A percentile compares a stretch with the other conserved stretches of the same genome.
These are phyloP conservation scores for Talaromyces piceae DNA, from an alignment of 2,329 filamentous ascomycete genomes.

Conservation along the genomic window DNA sequence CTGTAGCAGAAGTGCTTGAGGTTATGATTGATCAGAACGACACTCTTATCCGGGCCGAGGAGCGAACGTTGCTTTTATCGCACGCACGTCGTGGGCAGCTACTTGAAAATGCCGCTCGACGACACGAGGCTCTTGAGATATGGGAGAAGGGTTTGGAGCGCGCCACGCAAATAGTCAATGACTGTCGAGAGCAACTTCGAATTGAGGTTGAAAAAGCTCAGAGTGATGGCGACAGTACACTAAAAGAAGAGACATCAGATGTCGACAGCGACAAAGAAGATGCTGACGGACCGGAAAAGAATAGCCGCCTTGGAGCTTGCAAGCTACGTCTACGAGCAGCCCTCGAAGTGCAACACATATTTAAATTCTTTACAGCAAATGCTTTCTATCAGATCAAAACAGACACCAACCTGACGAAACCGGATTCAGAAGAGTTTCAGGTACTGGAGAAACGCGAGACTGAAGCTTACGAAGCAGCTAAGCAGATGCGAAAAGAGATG, in stretches of 20 bases:
- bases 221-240: conserved; percentile 9
- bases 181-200: conserved; percentile 57
- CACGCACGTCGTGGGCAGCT: conserved; percentile 68
- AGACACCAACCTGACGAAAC: conserved; percentile 54
- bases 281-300: conserved; percentile 32
- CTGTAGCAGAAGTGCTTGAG: conserved; percentile 77
- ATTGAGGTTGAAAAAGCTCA: conserved; percentile 33
- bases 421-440: conserved; percentile 60
- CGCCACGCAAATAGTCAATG: conserved; percentile 44
- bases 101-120: conserved; percentile 64
- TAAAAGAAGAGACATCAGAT: conserved; percentile 13
- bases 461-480: conserved; percentile 69
- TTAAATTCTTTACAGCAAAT: conserved; percentile 77
- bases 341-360: conserved; percentile 73
- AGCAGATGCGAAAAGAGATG: conserved; percentile 68
- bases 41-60: conserved; percentile 55
- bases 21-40: conserved; percentile 88
- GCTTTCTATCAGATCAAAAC: conserved; percentile 77
- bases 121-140: conserved; percentile 59
- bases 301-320: conserved; percentile 47
- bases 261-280: conserved; percentile 30
- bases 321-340: conserved; percentile 63
- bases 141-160: conserved; percentile 57
- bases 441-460: conserved; percentile 63
- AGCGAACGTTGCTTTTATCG: conserved; percentile 57